These are phyloP conservation scores for Nicotiana undulata DNA, from an alignment of 257 asterid genomes.

Conservation along the genomic window DNA sequence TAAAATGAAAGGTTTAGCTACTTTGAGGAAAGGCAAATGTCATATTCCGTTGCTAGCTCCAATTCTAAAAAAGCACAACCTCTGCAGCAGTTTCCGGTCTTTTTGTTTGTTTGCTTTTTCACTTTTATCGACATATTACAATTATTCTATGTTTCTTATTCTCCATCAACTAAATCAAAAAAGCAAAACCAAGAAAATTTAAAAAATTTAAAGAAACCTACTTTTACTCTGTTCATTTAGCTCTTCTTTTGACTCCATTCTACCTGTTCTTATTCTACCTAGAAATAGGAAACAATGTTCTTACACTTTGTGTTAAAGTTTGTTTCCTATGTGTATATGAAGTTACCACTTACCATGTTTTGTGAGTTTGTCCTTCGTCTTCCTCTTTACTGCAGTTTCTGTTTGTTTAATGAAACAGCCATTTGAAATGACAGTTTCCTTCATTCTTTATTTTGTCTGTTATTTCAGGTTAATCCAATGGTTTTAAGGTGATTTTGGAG, in stretches of 20 bases:
- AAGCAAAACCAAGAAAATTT: background rate
- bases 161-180: slow-evolving; percentile 11
- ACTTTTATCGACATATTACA: slow-evolving; percentile 5
- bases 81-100: slow-evolving; percentile 5
- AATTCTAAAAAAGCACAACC: background rate
- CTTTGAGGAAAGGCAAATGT: slow-evolving; percentile 1
- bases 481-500: background rate
- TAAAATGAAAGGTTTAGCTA: background rate
- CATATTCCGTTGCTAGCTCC: background rate
- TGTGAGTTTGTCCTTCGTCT: background rate
- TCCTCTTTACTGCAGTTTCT: background rate
- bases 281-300: background rate
- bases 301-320: background rate
- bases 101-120: slow-evolving; percentile 8
- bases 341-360: background rate
- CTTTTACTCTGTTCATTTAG: background rate
- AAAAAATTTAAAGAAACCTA: background rate
- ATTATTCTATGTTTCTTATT: slow-evolving; percentile 13
- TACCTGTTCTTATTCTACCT: slow-evolving; percentile 2
- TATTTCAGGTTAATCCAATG: slow-evolving; percentile 3
- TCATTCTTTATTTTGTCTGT: background rate
- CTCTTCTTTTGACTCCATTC: slow-evolving; percentile 12
- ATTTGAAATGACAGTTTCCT: slow-evolving; percentile 7
- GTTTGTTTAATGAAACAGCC: background rate
- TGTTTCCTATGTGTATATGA: background rate